Evolutionary conservation across 1,139 yeast genomes (phyloP), one percentile per base, ranked within the genome.

Genomic region (Protomyces pachydermus): DNA sequence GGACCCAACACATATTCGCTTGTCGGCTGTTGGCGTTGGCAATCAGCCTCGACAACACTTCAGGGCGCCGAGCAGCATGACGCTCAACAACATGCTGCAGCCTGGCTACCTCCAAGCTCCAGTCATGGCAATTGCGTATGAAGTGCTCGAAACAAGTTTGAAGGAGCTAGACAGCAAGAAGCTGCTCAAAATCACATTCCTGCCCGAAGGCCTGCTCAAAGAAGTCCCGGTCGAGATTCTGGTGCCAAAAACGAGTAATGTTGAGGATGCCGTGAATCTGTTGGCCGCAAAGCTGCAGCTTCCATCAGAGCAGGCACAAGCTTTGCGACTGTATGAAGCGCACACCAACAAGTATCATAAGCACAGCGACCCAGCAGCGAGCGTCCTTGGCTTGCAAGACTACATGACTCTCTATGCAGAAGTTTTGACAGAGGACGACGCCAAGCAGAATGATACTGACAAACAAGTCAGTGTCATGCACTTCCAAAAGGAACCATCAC

Each of bases 81-180:
- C 77, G 62, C 80, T 85, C 2, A 75, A 81, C 65, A 79, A 79
- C 67, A 75, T 83, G 25, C 71, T 77, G 16, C 73, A 76, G 45
- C 74, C 77, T 32, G 75, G 81, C 52, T 78, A 82, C 64, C 62
- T 69, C n/a, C 70, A 70, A 16, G 80, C 78, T 65, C 63, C 65
- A 18, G 67, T 71, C 71, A 68, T 66, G 20, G 67, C 71, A n/a
- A 68, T 76, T 23, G 60, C 82, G 69, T 93, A 88, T 73, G 97
- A 91, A 71, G 76, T 87, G 1, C 80, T 95, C 70, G 86, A 84
- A 53, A 85, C 91, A 57, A 84, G 91, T 5, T 77, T 93, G 67
- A 81, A 78, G 46, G 95, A 91, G 68, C 82, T 87, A 70, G 98
- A 95, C 74, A 84, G 82, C 68, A 82, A 90, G 84, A 83, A 84